Conservation (phyloP, 192 early-diverging fungal species). For the Coemansia sp. region DNA sequence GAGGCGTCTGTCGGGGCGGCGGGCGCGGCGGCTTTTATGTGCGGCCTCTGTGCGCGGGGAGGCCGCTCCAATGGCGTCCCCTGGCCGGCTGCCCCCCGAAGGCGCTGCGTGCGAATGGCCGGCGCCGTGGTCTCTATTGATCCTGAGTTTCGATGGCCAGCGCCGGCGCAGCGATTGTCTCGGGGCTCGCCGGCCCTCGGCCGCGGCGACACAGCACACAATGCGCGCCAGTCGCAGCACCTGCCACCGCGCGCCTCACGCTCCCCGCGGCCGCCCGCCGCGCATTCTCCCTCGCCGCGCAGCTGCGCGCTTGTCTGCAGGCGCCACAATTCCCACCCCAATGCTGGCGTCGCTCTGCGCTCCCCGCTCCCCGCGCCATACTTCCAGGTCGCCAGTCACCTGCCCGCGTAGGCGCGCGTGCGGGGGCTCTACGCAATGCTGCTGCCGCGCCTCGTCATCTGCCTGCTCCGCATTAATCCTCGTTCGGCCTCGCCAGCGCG, state of each 20-base stretch:
- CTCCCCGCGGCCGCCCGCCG: not conserved
- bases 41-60: too few species aligned
- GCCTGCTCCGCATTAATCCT: not conserved
- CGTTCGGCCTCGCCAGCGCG: too few species aligned
- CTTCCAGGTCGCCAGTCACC: conserved; percentile 2
- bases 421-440: not conserved
- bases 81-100: too few species aligned
- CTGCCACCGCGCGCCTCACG: conserved; percentile 12
- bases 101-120: not conserved
- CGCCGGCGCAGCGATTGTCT: not conserved
- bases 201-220: not conserved
- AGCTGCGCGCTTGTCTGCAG: conserved; percentile 13
- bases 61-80: too few species aligned
- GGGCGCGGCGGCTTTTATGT: not conserved
- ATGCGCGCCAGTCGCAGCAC: conserved; percentile 3
- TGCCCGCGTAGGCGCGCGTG: not conserved
- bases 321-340: conserved; percentile 14
- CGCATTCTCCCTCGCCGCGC: conserved; percentile 13
- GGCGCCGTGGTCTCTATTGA: conserved; percentile 2
- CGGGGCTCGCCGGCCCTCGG: too few species aligned
- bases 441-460: not conserved
- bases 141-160: conserved; percentile 1
- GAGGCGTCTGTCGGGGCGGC: too few species aligned
- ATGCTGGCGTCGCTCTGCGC: not conserved
- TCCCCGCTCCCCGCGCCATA: conserved; percentile 11